Evolutionary conservation across 164 flowering plant species (phyloP), one percentile per base, ranked within the genome.

Genomic region (Stephania yunnanensis): DNA sequence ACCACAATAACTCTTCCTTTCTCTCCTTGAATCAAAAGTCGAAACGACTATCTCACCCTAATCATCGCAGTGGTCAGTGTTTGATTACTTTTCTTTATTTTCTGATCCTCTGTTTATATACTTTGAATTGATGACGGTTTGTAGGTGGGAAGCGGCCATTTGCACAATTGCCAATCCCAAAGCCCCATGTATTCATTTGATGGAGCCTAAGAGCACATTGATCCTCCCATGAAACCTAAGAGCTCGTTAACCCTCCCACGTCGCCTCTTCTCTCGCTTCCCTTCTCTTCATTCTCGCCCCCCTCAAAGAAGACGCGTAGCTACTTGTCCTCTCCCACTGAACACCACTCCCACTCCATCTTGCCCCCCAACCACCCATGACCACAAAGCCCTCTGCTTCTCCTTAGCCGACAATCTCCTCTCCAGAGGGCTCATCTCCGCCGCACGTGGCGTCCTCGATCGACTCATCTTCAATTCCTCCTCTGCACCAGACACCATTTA

Each of bases 401-500:
- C 83, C 29, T 72, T 89, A 31, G 75, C 68, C 2, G 83, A 86
- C 9, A 53, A 76, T 5, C 77, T 87, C n/a, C 70, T 85, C 31
- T 70, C 22, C 2, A 84, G 86, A 20, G 84, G 89, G 6, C 46
- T 76, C 25, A 61, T 85, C 7, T 48, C 84, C 1, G 78, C 82
- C 2, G 92, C 89, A 8, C 90, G 81, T 69, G 75, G 76, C 63
- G 81, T 90, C 61, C 53, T 86, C 69, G 80, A 71, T 42, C 83
- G 87, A 30, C 77, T 89, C 6, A 69, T 87, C 10, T 8, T 69
- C 1, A 70, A 77, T 0, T 78, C 80, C 19, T 69, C 81, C 0
- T 79, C 89, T 0, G 70, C 74, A 0, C 53, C 80, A 1, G 84
- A 84, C 8, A 82, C 81, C 12, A 12, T 82, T 13, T 81, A 80